phyloP scores from a whole-genome alignment of 345 rosid species.

The Ceriops decandra region DNA sequence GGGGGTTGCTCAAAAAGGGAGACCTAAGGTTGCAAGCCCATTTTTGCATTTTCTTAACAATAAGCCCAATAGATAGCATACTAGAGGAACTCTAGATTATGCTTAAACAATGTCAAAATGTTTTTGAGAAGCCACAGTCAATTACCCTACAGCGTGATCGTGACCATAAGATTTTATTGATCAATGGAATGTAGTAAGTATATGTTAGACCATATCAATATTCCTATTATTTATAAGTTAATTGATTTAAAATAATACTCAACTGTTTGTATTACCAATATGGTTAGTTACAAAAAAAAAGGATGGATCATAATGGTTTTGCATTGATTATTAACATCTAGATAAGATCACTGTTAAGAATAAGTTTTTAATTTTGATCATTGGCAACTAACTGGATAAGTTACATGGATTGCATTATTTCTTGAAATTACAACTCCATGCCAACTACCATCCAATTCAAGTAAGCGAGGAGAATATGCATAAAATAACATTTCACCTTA shows the following conservation, averaged over 20 bases:
- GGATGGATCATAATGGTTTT: neutral
- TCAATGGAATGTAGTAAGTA: no score
- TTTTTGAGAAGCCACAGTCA: no score
- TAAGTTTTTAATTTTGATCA: neutral
- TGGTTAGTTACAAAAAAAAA: neutral
- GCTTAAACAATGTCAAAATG: no score
- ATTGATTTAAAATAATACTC: neutral
- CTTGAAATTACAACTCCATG: neutral
- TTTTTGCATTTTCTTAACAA: no score
- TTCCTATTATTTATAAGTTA: neutral
- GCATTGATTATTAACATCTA: neutral
- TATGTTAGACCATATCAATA: no score
- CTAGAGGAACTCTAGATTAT: no score
- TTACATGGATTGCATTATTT: neutral
- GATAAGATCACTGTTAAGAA: neutral
- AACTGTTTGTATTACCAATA: neutral
- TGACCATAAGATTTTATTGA: no score
- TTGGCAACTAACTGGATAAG: neutral
- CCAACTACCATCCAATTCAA: neutral
- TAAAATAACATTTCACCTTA: neutral
- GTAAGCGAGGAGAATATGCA: neutral
- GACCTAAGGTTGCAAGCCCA: no score
- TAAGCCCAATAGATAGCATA: no score
- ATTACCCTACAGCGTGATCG: rapidly evolving
- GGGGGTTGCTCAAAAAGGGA: no score